Base-by-base conservation (phyloP, 176 grass and related monocot species). In the Oryza longistaminata region DNA sequence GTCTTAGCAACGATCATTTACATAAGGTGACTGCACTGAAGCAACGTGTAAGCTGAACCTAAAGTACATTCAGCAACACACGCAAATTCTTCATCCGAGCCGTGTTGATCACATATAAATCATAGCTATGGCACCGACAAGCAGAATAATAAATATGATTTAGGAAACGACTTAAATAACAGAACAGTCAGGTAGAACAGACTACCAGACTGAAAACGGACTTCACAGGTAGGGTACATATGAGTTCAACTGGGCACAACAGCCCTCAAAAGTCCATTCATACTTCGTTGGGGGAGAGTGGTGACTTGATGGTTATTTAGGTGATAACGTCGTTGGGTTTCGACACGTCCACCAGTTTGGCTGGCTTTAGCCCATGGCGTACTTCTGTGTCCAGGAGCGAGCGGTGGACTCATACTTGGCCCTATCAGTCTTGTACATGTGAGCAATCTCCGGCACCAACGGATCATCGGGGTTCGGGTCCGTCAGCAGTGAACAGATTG, bases 361-460 rank as follows among this genome's bases (percentile, higher is more conserved):
- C 89, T 24, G 7, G 65, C 76, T 60, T 88, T 64, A 96, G 75
- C 91, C 94, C 94, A 96, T 96, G 48, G 94, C 94, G 0, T 96
- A 93, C 91, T 96, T 93, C 91, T 96, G 91, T 12, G 94, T 96
- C 94, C 94, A 96, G 68, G 94, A 96, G 80, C 94, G 91, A 0
- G 91, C 94, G 34, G 94, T 96, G 40, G 91, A 93, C 77, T 96
- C 94, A 0, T 96, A 96, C 84, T 96, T 96, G 24, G 88, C 70
- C 66, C 94, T 68, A 71, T 96, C 94, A 21, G 91, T 93, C 91
- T 96, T 96, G 89, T 96, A 96, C 91, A 96, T 96, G 91, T 96
- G 94, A 45, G 94, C 94, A 1, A 96, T 96, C 85, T 96, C 94
- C 0, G 94, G 94, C 62, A 96, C 94, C 73, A 96, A 71, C 0